Percentiles rank a stretch among this genome's conserved stretches.
phyloP scores from a whole-genome alignment of 2,329 filamentous ascomycete species.

The Diplocarpon rosae region DNA sequence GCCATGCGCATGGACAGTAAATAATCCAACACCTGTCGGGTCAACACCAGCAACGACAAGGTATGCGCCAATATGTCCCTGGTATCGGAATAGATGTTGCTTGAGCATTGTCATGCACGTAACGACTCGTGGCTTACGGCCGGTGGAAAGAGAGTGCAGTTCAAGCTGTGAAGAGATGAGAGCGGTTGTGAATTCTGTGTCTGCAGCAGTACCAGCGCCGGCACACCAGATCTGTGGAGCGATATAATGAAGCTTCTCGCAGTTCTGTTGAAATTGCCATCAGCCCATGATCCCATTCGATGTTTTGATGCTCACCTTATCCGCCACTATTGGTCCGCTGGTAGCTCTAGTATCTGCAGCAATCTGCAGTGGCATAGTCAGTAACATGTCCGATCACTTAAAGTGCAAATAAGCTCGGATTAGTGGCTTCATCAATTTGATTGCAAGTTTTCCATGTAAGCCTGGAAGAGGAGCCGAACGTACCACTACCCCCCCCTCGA shows the following conservation, averaged over 20 bases:
- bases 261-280: conserved; percentile 51
- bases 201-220: conserved; percentile 91
- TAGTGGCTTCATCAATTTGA: not conserved
- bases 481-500: conserved; percentile 89
- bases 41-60: conserved; percentile 95
- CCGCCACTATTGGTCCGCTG: conserved; percentile 93
- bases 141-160: conserved; percentile 90
- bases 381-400: conserved; percentile 5
- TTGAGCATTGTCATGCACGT: conserved; percentile 99
- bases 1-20: conserved; percentile 97
- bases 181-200: conserved; percentile 97
- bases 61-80: conserved; percentile 95
- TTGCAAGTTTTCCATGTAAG: not conserved
- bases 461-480: conserved; percentile 27
- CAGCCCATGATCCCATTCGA: not conserved
- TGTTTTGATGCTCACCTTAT: conserved; percentile 55
- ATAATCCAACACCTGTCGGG: conserved; percentile 87
- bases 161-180: conserved; percentile 98
- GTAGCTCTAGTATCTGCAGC: conserved; percentile 97
- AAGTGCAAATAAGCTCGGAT: not conserved
- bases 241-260: conserved; percentile 99
- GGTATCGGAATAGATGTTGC: conserved; percentile 97
- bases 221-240: conserved; percentile 98
- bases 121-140: conserved; percentile 91
- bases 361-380: conserved; percentile 46